phyloP scores from a whole-genome alignment of 768 basidiomycete genomes.

The Pisolithus albus region DNA sequence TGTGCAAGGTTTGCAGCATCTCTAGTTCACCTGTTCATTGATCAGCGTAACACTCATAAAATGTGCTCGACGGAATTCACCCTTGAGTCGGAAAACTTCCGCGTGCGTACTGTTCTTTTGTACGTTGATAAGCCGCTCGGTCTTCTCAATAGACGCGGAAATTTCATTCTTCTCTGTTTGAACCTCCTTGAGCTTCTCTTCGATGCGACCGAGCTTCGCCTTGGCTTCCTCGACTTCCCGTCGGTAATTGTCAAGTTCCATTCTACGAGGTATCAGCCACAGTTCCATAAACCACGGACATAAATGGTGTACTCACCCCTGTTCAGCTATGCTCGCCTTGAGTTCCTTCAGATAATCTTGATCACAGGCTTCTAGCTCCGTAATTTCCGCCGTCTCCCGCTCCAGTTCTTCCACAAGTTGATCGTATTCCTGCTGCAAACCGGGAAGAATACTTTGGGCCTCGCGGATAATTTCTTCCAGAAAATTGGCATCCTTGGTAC shows the following conservation, averaged over 20 bases:
- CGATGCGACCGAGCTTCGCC: conserved; percentile 57
- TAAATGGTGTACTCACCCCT: conserved; percentile 46
- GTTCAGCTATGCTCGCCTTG: conserved; percentile 70
- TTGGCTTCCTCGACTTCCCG: conserved; percentile 62
- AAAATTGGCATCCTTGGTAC: conserved; percentile 52
- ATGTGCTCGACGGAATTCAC: conserved; percentile 25
- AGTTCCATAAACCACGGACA: neutral
- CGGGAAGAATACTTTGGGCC: conserved; percentile 51
- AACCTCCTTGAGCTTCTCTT: conserved; percentile 56
- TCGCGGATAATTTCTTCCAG: conserved; percentile 49
- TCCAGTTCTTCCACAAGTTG: conserved; percentile 58
- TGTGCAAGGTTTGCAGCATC: conserved; percentile 62
- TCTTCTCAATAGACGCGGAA: conserved; percentile 47
- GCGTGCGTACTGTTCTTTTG: conserved; percentile 68
- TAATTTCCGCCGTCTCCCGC: conserved; percentile 59
- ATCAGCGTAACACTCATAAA: neutral
- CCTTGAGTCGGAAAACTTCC: conserved; percentile 66
- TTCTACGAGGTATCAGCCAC: conserved; percentile 30
- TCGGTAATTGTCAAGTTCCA: conserved; percentile 61
- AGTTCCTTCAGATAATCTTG: conserved; percentile 72
- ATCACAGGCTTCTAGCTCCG: conserved; percentile 70
- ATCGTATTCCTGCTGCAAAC: conserved; percentile 60
- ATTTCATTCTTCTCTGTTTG: conserved; percentile 53
- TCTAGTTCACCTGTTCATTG: conserved; percentile 58
- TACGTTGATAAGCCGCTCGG: conserved; percentile 54